A percentile compares a stretch with the other conserved stretches of the same genome.
phyloP scores from a whole-genome alignment of 2,329 filamentous ascomycete genomes.

The Aureobasidium uvarum region DNA sequence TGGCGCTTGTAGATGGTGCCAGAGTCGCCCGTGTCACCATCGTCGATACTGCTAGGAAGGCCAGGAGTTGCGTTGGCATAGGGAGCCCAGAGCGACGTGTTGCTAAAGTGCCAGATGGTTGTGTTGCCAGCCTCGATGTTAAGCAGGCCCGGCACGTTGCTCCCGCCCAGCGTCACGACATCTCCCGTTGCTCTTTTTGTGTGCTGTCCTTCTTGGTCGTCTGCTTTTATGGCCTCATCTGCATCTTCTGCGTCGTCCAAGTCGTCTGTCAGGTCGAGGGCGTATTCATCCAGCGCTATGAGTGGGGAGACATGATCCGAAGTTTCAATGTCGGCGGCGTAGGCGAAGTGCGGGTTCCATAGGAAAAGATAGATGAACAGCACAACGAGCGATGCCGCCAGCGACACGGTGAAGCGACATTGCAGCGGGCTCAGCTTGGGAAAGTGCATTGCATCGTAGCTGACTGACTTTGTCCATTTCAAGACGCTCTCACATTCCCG shows the following conservation, averaged over 20 bases:
- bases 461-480: slow-evolving; percentile 28
- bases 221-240: slow-evolving; percentile 34
- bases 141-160: slow-evolving; percentile 62
- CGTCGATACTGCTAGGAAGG: slow-evolving; percentile 34
- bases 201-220: slow-evolving; percentile 42
- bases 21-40: slow-evolving; percentile 22
- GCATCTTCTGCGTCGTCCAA: slow-evolving; percentile 35
- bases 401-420: slow-evolving; percentile 67
- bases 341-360: slow-evolving; percentile 58
- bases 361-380: slow-evolving; percentile 61
- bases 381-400: slow-evolving; percentile 60
- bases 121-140: slow-evolving; percentile 64
- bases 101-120: slow-evolving; percentile 63
- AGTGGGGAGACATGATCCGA: slow-evolving; percentile 31
- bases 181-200: slow-evolving; percentile 23
- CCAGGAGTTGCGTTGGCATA: slow-evolving; percentile 35
- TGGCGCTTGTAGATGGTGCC: slow-evolving; percentile 31
- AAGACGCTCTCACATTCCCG: background rate
- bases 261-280: background rate
- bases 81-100: slow-evolving; percentile 52
- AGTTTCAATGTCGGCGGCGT: slow-evolving; percentile 57
- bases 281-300: slow-evolving; percentile 19
- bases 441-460: slow-evolving; percentile 40
- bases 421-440: slow-evolving; percentile 64
- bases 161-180: slow-evolving; percentile 40